phyloP scores from a whole-genome alignment of 2,329 filamentous ascomycete genomes.

The Paecilomyces sp. region DNA sequence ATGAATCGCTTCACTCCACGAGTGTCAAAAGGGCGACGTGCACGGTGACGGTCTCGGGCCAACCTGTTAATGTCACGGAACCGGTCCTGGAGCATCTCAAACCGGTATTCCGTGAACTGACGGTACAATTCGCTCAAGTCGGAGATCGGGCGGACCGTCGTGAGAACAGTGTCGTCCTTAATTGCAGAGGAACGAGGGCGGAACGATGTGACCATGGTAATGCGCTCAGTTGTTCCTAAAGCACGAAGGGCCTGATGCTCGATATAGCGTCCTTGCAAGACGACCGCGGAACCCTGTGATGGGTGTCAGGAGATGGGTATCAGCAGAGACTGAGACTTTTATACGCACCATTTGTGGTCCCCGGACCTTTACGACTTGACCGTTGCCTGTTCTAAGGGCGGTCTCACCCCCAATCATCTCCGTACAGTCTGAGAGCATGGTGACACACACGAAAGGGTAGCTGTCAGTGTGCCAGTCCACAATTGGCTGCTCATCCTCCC shows the following conservation, averaged over 20 bases:
- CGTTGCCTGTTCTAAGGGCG: slow-evolving; percentile 48
- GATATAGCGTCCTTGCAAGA: slow-evolving; percentile 63
- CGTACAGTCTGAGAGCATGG: slow-evolving; percentile 58
- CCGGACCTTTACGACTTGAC: slow-evolving; percentile 51
- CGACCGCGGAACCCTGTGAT: slow-evolving; percentile 52
- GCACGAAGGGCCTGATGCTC: slow-evolving; percentile 57
- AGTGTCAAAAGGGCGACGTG: slow-evolving; percentile 24
- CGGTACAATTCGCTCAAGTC: slow-evolving; percentile 52
- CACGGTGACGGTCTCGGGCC: slow-evolving; percentile 24
- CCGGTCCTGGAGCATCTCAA: slow-evolving; percentile 57
- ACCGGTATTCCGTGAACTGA: slow-evolving; percentile 56
- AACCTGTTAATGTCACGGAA: slow-evolving; percentile 23
- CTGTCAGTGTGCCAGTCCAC: slow-evolving; percentile 60
- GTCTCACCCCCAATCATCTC: slow-evolving; percentile 61
- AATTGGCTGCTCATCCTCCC: slow-evolving; percentile 47
- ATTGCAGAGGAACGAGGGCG: slow-evolving; percentile 49
- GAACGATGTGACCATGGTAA: slow-evolving; percentile 61
- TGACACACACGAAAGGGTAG: slow-evolving; percentile 64
- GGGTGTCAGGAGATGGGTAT: slow-evolving; percentile 3
- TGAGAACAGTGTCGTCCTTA: slow-evolving; percentile 55
- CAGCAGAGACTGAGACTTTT: neutral
- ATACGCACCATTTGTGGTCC: slow-evolving; percentile 52
- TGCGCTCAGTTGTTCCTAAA: slow-evolving; percentile 53
- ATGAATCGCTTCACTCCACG: slow-evolving; percentile 19
- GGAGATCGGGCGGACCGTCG: slow-evolving; percentile 53